A percentile compares a stretch with the other conserved stretches of the same genome.
These are phyloP conservation scores for Alloteropsis angusta DNA, from an alignment of 202 grass and related monocot genomes.

Conservation along the genomic window DNA sequence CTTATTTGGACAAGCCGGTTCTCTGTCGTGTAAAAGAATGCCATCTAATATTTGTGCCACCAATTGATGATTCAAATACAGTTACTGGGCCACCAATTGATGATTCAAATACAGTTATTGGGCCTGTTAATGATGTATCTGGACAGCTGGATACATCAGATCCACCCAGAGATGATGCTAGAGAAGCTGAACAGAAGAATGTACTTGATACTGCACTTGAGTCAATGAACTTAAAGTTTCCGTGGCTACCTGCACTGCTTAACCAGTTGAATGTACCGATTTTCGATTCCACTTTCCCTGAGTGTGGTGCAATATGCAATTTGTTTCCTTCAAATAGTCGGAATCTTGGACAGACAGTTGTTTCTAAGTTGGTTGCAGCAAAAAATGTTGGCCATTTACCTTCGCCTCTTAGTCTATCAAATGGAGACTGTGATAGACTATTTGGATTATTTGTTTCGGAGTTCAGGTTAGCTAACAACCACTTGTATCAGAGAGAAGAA, in stretches of 20 bases:
- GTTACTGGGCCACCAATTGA: not conserved
- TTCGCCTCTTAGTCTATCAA: conserved; percentile 50
- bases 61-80: not conserved
- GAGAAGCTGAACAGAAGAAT: conserved; percentile 34
- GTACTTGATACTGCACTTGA: conserved; percentile 51
- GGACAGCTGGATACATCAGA: conserved; percentile 5
- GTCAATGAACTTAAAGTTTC: conserved; percentile 57
- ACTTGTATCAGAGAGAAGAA: conserved; percentile 77
- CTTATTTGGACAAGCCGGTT: conserved; percentile 56
- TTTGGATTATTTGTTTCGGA: conserved; percentile 80
- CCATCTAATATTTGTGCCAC: conserved; percentile 80
- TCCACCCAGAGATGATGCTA: conserved; percentile 17
- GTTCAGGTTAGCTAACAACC: conserved; percentile 40
- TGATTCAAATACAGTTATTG: conserved; percentile 40
- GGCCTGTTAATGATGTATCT: conserved; percentile 19
- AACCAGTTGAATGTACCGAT: conserved; percentile 82
- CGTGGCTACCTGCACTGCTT: conserved; percentile 80
- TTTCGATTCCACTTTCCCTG: conserved; percentile 66
- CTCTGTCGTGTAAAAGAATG: conserved; percentile 64
- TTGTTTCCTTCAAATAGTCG: conserved; percentile 40
- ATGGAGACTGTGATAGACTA: conserved; percentile 62
- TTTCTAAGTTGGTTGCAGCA: conserved; percentile 56
- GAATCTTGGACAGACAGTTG: conserved; percentile 59
- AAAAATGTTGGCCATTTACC: conserved; percentile 64
- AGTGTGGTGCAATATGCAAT: conserved; percentile 56